Evolutionary conservation across 129 eudicot genomes (phyloP), one percentile per base, ranked within the genome.

Genomic region (Heracleum sosnowskyi): DNA sequence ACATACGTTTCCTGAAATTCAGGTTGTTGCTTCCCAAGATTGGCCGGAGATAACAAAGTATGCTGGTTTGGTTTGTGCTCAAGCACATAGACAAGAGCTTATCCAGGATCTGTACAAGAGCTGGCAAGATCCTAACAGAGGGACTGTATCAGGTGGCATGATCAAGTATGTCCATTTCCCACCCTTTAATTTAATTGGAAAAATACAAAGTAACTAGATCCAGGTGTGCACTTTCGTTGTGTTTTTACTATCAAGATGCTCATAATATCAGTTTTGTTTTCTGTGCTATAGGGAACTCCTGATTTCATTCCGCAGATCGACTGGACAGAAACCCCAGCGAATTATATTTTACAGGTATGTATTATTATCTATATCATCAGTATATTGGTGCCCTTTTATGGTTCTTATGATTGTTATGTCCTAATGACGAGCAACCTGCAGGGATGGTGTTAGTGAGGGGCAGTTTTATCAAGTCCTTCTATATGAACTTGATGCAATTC

Each of bases 1-100:
- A 26, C 29, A 20, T 80, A 35, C 33, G 22, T 69, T 85, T 42
- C 12, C 42, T 78, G 76, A 9, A 28, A 39, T 36, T 79, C 68
- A 92, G 98, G 98, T 93, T 31, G 98, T 93, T 72, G 98, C 98
- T 57, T 93, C 98, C 22, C 98, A 90, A 81, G 98, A 93, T 79
- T 93, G 98, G 98, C 98, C 98, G 5, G 92, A 93, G 82, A 88
- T 93, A 3, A 93, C 97, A 2, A 93, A 93, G 77, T 93, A 93
- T 85, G 97, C 94, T 26, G 98, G 98, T 7, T 78, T 90, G 86
- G 97, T 93, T 60, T 90, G 87, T 93, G 91, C 98, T 22, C 96
- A 93, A 87, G 92, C 96, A 5, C 97, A 90, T 81, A 83, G 97
- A 20, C 98, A 90, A 82, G 98, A 93, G 86, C 89, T 93, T 31